Percentiles rank a stretch among this genome's conserved stretches.
phyloP scores from a whole-genome alignment of 2,329 filamentous ascomycete genomes.

The Aspergillus bombycis region DNA sequence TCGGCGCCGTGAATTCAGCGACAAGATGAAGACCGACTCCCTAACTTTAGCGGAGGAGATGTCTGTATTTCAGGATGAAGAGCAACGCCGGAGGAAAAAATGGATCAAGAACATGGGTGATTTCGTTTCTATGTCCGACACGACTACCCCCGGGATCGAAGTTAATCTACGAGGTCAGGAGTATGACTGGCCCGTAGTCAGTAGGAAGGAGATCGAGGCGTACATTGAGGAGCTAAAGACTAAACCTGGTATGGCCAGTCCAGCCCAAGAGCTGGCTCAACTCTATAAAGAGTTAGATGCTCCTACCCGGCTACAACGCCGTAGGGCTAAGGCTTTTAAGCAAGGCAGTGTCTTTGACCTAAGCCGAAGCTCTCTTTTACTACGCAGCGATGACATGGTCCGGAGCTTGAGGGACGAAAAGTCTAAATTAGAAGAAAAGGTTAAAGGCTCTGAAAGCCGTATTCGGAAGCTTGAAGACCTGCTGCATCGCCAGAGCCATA shows the following conservation, averaged over 20 bases:
- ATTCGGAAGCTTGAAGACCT: slow-evolving; percentile 90
- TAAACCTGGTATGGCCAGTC: slow-evolving; percentile 65
- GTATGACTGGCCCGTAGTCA: slow-evolving; percentile 76
- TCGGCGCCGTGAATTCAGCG: slow-evolving; percentile 83
- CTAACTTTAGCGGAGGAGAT: slow-evolving; percentile 89
- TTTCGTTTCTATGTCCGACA: slow-evolving; percentile 68
- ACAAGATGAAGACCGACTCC: slow-evolving; percentile 87
- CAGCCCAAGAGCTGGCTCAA: slow-evolving; percentile 73
- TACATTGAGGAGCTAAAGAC: slow-evolving; percentile 70
- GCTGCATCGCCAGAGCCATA: slow-evolving; percentile 76
- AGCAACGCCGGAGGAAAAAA: slow-evolving; percentile 81
- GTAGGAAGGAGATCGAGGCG: slow-evolving; percentile 73
- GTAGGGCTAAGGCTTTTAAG: slow-evolving; percentile 90
- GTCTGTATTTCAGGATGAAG: slow-evolving; percentile 88
- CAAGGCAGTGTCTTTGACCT: slow-evolving; percentile 94
- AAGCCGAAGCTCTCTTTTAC: slow-evolving; percentile 80
- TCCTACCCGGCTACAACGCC: slow-evolving; percentile 83
- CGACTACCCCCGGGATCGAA: slow-evolving; percentile 75
- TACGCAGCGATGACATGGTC: slow-evolving; percentile 83
- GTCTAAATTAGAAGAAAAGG: slow-evolving; percentile 68
- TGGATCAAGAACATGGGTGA: slow-evolving; percentile 87
- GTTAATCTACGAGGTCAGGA: slow-evolving; percentile 82
- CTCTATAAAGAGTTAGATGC: slow-evolving; percentile 77
- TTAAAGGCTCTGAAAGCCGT: slow-evolving; percentile 84
- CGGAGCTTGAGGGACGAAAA: slow-evolving; percentile 83